Conservation (phyloP, 192 early-diverging fungal species). For the Coemansia sp. region DNA sequence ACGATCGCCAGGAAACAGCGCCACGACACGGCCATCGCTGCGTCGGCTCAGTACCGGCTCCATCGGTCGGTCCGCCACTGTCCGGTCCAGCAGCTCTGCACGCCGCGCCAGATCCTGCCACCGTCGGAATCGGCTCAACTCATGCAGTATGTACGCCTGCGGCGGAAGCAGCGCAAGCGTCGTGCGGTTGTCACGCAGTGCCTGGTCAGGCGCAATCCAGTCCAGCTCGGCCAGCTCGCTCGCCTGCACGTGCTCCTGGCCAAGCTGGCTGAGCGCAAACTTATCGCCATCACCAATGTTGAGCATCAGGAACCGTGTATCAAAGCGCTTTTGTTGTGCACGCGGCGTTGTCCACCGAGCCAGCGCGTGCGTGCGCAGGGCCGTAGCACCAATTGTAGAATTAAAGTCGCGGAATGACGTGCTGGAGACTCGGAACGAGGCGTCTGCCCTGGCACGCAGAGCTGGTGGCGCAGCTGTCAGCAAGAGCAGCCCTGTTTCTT, state of each 20-base stretch:
- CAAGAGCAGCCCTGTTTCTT: constrained; percentile 73
- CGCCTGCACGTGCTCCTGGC: constrained; percentile 6
- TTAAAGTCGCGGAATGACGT: constrained; percentile 55
- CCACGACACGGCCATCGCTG: constrained; percentile 25
- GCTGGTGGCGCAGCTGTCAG: constrained; percentile 12
- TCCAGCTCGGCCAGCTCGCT: constrained; percentile 59
- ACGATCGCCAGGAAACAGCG: constrained; percentile 44
- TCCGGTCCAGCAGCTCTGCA: background rate
- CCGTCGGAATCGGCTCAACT: constrained; percentile 45
- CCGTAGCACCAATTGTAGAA: constrained; percentile 37
- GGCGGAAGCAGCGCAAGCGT: constrained; percentile 61
- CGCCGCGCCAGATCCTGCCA: constrained; percentile 51
- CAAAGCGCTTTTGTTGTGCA: constrained; percentile 26
- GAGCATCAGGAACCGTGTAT: constrained; percentile 42
- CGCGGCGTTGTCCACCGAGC: constrained; percentile 53
- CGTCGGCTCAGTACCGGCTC: constrained; percentile 36
- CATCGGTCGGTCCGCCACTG: constrained; percentile 1
- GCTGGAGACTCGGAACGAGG: too few relatives aligned
- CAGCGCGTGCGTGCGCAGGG: constrained; percentile 52
- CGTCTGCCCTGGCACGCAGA: too few relatives aligned
- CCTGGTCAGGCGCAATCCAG: constrained; percentile 69
- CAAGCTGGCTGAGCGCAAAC: constrained; percentile 16
- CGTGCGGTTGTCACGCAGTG: constrained; percentile 51
- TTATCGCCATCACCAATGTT: constrained; percentile 14
- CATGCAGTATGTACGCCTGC: constrained; percentile 60